Evolutionary conservation across 2,329 filamentous ascomycete species (phyloP), one percentile per base, ranked within the genome.

Genomic region (Cordyceps fumosorosea): DNA sequence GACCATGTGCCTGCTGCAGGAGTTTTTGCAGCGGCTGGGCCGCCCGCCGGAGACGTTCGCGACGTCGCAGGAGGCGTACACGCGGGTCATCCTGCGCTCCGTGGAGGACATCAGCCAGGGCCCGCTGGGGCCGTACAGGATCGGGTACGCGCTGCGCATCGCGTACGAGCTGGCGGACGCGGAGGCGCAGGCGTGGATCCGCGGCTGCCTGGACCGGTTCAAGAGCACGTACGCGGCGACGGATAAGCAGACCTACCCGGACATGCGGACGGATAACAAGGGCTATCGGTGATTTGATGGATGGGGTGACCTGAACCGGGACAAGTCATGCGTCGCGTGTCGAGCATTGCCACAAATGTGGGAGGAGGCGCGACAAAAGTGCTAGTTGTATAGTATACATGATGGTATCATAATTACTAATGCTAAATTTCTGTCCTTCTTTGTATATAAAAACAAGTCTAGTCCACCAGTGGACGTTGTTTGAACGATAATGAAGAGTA

Each of bases 1-100:
- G 7, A 74, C 71, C 44, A 67, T 75, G 67, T 67, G 77, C n/a
- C 73, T 78, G 56, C 65, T 78, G 40, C 72, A 78, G 59, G 75
- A 75, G 63, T 69, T 68, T 7, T 53, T 78, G 55, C 69, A 70
- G 22, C 69, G 72, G 58, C 77, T 75, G 61, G 67, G 66, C 16
- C 65, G 68, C 29, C 29, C 29, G 34, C 67, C 67, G 7, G 66
- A 66, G n/a, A 60, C 69, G 32, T 71, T 70, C 44, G 67, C 65
- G 8, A 65, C 67, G 32, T 66, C 54, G 34, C 73, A 74, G 60
- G 61, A 64, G 26, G 63, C 66, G 45, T 64, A 74, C 3, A 69
- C 72, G 16, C 63, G 65, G 24, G 70, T 70, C 34, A 77, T 78
- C 50, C 64, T 75, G 37, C 71, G 74, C 14, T 75, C 73, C 12